Base-by-base conservation (phyloP, 2,329 filamentous ascomycete species). In the Claviceps sp. region DNA sequence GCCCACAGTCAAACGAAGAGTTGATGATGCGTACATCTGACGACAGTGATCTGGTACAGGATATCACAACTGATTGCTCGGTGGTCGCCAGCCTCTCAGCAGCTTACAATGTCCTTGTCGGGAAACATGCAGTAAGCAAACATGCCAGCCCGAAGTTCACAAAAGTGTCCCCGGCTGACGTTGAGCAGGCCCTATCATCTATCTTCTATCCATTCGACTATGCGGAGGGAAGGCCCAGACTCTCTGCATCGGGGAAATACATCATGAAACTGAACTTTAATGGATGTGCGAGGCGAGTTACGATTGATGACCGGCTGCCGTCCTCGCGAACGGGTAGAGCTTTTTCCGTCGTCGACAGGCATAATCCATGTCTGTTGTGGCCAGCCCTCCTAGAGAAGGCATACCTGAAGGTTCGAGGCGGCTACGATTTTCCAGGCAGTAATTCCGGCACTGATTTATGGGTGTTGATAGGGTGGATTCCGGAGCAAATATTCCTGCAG, bases 391-490 rank as follows among this genome's bases (percentile, higher is more conserved):
- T 97, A 16, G 93, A 98, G 65, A 98, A 98, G 64, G 93, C 93
- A 0, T 98, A 98, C 60, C 73, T 98, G 1, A 98, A 97, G 70
- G 81, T 97, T 11, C 81, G 91, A 52, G 93, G 93, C 30, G 93
- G 93, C 37, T 98, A 98, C 65, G 90, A 98, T 62, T 98, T 98
- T 58, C 91, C 93, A 0, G 93, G 93, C 7, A 97, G 93, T 62
- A 97, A 97, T 65, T 97, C 91, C 1, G 90, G 89, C 11, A 97
- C 91, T 2, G 93, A 98, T 67, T 70, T 98, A 4, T 95, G 88
- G 81, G 85, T 94, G 1, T 69, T 98, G 51, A 95, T 87, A 0
- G 91, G 93, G 34, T 98, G 93, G 93, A 89, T 98, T 48, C 93
- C 93, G 0, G 90, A 98, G 67, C 93, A 98, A 65, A 72, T 97